phyloP scores from a whole-genome alignment of 2,329 filamentous ascomycete genomes.

The Aspergillus sp. region DNA sequence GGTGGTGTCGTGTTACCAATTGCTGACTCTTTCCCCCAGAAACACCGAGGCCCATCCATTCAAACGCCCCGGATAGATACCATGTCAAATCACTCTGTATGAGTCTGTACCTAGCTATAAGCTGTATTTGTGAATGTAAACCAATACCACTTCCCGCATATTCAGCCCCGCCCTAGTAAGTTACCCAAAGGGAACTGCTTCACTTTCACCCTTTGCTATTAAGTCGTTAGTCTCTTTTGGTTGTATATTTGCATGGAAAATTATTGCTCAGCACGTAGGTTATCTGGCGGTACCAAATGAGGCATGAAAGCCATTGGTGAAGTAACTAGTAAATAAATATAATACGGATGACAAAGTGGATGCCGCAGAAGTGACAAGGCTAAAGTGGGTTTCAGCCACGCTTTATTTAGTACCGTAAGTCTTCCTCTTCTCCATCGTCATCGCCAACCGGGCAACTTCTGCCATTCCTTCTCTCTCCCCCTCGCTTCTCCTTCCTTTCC shows the following conservation, averaged over 20 bases:
- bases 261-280: no score
- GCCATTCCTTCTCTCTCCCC: not conserved
- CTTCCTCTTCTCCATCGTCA: slow-evolving; percentile 6
- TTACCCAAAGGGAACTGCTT: not conserved
- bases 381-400: slow-evolving; percentile 5
- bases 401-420: slow-evolving; percentile 9
- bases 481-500: not conserved
- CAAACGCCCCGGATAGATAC: slow-evolving; percentile 21
- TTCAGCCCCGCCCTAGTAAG: not conserved
- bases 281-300: not conserved
- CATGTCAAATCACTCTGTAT: not conserved
- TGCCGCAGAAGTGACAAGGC: not conserved
- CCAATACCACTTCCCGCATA: slow-evolving; percentile 10
- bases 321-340: not conserved
- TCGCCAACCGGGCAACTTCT: slow-evolving; percentile 6
- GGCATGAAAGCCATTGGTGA: not conserved
- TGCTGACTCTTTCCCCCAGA: slow-evolving; percentile 7
- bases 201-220: not conserved
- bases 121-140: slow-evolving; percentile 4
- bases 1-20: not conserved
- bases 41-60: slow-evolving; percentile 30
- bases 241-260: no score
- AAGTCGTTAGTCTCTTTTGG: not conserved
- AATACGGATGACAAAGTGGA: not conserved
- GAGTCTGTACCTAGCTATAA: not conserved